These are phyloP conservation scores for Gossypium davidsonii DNA, from an alignment of 441 rosid genomes.

Conservation along the genomic window DNA sequence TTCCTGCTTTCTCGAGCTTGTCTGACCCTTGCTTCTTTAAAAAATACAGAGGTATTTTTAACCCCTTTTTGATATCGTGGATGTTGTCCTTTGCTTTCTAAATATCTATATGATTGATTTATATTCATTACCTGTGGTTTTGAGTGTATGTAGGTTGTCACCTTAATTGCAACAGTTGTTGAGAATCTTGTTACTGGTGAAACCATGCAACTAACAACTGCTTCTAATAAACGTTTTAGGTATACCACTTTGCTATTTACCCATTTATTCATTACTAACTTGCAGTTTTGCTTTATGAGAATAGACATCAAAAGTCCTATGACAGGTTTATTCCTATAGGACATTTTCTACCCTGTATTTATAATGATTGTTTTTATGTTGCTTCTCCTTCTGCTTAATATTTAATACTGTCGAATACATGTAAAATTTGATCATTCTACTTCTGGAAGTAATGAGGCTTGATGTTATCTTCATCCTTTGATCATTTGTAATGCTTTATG, in stretches of 20 bases:
- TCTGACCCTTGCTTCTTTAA: slow-evolving; percentile 81
- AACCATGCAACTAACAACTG: slow-evolving; percentile 93
- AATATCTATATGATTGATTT: neutral
- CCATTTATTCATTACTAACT: neutral
- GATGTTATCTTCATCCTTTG: neutral
- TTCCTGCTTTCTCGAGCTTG: slow-evolving; percentile 94
- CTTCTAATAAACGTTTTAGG: slow-evolving; percentile 76
- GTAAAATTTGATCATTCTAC: slow-evolving; percentile 1
- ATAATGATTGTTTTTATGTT: neutral
- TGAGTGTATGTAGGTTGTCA: slow-evolving; percentile 56
- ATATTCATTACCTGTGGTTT: neutral
- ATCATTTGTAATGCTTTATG: neutral
- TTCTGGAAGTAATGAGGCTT: slow-evolving; percentile 2
- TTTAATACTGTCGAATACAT: neutral
- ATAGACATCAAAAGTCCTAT: neutral
- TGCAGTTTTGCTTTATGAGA: neutral
- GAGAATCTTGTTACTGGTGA: slow-evolving; percentile 97
- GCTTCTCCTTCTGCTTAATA: slow-evolving; percentile 3
- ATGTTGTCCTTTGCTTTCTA: neutral
- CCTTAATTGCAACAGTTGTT: slow-evolving; percentile 76
- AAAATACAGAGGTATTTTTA: slow-evolving; percentile 70
- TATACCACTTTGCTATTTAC: slow-evolving; percentile 22
- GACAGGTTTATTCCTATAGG: neutral
- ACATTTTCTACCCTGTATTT: neutral
- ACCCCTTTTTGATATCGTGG: neutral